These are phyloP conservation scores for Exophiala aquamarina DNA, from an alignment of 2,329 filamentous ascomycete species.

Conservation along the genomic window DNA sequence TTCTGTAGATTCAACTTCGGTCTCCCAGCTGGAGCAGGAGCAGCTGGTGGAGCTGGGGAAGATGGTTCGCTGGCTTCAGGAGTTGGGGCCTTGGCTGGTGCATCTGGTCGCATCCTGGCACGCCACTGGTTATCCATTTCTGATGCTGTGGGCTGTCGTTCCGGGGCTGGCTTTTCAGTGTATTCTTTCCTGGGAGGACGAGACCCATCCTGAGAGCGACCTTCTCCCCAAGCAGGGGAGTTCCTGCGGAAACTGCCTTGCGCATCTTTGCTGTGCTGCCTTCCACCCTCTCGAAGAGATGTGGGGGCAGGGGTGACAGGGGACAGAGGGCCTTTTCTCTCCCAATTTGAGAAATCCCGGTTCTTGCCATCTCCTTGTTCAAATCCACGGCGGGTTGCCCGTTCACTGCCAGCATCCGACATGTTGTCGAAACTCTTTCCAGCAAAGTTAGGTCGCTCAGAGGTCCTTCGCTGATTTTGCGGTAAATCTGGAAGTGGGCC, in stretches of 20 bases:
- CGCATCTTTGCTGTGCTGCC: slow-evolving; percentile 61
- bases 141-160: slow-evolving; percentile 78
- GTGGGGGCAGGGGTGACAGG: slow-evolving; percentile 54
- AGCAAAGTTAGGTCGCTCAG: slow-evolving; percentile 53
- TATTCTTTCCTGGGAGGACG: slow-evolving; percentile 78
- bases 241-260: slow-evolving; percentile 58
- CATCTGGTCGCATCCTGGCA: slow-evolving; percentile 83
- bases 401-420: slow-evolving; percentile 62
- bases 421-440: slow-evolving; percentile 55
- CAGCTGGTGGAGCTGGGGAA: slow-evolving; percentile 64
- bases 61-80: slow-evolving; percentile 73
- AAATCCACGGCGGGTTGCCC: slow-evolving; percentile 67
- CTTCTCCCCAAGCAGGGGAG: slow-evolving; percentile 74
- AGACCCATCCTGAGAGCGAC: slow-evolving; percentile 70
- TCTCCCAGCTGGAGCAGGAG: slow-evolving; percentile 60
- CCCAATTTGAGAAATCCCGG: slow-evolving; percentile 87
- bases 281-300: slow-evolving; percentile 55
- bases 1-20: slow-evolving; percentile 87
- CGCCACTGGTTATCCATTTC: slow-evolving; percentile 95
- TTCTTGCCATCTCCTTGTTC: slow-evolving; percentile 70
- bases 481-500: slow-evolving; percentile 80
- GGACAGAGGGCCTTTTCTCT: slow-evolving; percentile 87
- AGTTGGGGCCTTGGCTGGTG: slow-evolving; percentile 60
- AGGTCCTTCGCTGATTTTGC: slow-evolving; percentile 52
- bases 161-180: slow-evolving; percentile 64